A percentile compares a stretch with the other conserved stretches of the same genome.
These are phyloP conservation scores for Barbatosphaeria neglecta DNA, from an alignment of 495 filamentous ascomycete species.

Conservation along the genomic window DNA sequence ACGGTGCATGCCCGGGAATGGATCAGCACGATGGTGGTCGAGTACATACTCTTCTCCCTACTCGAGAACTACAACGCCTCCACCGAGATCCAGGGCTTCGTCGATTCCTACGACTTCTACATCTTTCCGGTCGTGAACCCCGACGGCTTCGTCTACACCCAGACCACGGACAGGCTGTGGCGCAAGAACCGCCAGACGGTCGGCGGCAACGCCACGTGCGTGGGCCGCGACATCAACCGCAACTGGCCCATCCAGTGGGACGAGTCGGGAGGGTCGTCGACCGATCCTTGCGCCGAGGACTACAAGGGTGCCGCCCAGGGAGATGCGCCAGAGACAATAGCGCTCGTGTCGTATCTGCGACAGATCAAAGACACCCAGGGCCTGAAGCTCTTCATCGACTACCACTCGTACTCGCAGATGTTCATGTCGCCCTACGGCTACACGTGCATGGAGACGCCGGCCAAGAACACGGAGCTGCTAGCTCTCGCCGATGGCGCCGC, in stretches of 20 bases:
- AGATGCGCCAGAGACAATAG: conserved; percentile 40
- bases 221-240: conserved; percentile 52
- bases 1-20: conserved; percentile 56
- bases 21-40: conserved; percentile 45
- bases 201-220: conserved; percentile 24
- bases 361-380: conserved; percentile 27
- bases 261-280: conserved; percentile 36
- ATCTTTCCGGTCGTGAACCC: conserved; percentile 53
- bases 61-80: conserved; percentile 33
- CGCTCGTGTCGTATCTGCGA: conserved; percentile 27
- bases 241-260: conserved; percentile 50
- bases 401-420: conserved; percentile 47
- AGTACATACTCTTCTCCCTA: conserved; percentile 46
- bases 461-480: conserved; percentile 37
- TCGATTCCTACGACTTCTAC: conserved; percentile 54
- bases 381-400: conserved; percentile 50
- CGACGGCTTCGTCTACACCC: conserved; percentile 53
- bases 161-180: conserved; percentile 48
- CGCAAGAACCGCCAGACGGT: conserved; percentile 49
- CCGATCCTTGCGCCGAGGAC: conserved; percentile 40
- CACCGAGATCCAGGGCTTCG: conserved; percentile 23
- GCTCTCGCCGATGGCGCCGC: conserved; percentile 24
- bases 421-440: conserved; percentile 29
- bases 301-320: conserved; percentile 37
- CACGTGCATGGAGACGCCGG: conserved; percentile 20